A percentile compares a stretch with the other conserved stretches of the same genome.
Conservation (phyloP, 352 stramenopile genomes). For the Globisporangium uncinulatum region DNA sequence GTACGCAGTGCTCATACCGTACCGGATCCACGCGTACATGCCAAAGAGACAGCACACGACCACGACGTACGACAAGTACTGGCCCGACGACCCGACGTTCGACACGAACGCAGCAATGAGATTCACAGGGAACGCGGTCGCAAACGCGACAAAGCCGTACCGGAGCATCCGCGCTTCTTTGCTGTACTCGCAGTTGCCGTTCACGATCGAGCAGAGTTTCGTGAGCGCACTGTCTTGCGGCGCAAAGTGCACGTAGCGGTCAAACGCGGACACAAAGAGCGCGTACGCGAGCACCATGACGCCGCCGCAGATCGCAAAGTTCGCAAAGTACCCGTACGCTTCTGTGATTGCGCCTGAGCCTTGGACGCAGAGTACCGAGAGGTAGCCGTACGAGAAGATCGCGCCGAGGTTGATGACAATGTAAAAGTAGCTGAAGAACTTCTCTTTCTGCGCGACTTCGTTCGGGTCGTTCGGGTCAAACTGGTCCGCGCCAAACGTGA, state of each 20-base stretch:
- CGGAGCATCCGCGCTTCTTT: constrained; percentile 75
- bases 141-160: constrained; percentile 68
- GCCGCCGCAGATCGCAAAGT: constrained; percentile 74
- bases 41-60: constrained; percentile 59
- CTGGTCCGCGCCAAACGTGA: constrained; percentile 83
- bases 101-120: constrained; percentile 70
- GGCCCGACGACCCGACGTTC: constrained; percentile 36
- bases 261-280: constrained; percentile 51
- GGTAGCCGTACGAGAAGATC: constrained; percentile 88
- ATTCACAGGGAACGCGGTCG: constrained; percentile 60
- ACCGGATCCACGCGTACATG: constrained; percentile 83
- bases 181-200: constrained; percentile 73
- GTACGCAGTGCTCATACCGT: constrained; percentile 72
- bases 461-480: constrained; percentile 84
- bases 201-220: constrained; percentile 67
- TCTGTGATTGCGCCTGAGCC: constrained; percentile 62
- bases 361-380: constrained; percentile 87
- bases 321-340: constrained; percentile 88
- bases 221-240: constrained; percentile 71
- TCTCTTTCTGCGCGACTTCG: constrained; percentile 70
- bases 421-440: constrained; percentile 93
- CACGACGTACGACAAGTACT: constrained; percentile 73
- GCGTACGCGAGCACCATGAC: constrained; percentile 81
- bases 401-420: constrained; percentile 89
- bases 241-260: constrained; percentile 71